These are phyloP conservation scores for Colletotrichum ledebouriae DNA, from an alignment of 2,329 filamentous ascomycete genomes.

Conservation along the genomic window DNA sequence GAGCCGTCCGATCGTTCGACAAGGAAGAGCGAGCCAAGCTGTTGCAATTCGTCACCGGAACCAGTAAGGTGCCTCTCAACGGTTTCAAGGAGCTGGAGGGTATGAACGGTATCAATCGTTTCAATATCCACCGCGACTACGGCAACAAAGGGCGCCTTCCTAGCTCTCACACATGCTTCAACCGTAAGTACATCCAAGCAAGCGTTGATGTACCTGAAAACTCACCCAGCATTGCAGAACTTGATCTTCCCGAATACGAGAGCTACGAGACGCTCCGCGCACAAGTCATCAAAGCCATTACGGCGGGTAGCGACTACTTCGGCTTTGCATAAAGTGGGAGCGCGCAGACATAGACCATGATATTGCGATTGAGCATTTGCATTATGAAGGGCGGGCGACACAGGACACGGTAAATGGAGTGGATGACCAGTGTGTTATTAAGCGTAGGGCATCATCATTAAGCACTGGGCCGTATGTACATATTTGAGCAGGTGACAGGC, in stretches of 20 bases:
- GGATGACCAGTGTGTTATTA: constrained; percentile 29
- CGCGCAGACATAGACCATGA: constrained; percentile 36
- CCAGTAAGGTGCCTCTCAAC: constrained; percentile 97
- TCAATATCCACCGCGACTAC: constrained; percentile 99
- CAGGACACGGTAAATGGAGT: constrained; percentile 28
- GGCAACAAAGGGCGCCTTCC: constrained; percentile 95
- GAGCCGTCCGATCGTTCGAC: constrained; percentile 95
- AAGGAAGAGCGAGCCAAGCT: constrained; percentile 98
- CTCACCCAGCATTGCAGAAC: constrained; percentile 70
- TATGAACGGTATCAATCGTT: constrained; percentile 98
- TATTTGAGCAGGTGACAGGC: constrained; percentile 12
- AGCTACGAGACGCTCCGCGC: constrained; percentile 91
- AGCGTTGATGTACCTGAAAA: neutral
- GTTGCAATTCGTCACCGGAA: constrained; percentile 97
- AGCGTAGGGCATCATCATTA: constrained; percentile 22
- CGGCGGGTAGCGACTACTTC: constrained; percentile 97
- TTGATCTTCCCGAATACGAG: constrained; percentile 98
- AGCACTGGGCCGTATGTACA: constrained; percentile 31
- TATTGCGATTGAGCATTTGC: constrained; percentile 40
- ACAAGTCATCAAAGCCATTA: constrained; percentile 94
- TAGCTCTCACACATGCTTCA: constrained; percentile 98
- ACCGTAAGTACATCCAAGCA: constrained; percentile 77
- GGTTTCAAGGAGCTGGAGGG: constrained; percentile 99
- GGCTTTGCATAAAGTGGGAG: constrained; percentile 82
- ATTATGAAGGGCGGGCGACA: constrained; percentile 35